Conservation (phyloP, 2,329 filamentous ascomycete genomes). For the Aspergillus niger region DNA sequence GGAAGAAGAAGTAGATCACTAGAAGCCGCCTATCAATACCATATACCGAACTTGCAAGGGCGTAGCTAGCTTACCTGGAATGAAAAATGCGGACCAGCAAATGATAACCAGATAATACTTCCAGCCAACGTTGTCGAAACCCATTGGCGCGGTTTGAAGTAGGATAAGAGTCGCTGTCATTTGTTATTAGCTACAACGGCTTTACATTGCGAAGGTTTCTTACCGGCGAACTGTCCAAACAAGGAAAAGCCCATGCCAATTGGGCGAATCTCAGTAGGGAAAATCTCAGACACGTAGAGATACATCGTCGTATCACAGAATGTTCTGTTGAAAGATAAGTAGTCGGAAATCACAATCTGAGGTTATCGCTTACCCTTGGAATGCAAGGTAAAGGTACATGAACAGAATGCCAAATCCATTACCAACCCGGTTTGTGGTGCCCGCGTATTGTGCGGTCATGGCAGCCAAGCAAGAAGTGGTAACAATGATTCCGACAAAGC, state of each 20-base stretch:
- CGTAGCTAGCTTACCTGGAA: constrained; percentile 34
- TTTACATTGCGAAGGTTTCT: not conserved
- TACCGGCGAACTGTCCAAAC: constrained; percentile 52
- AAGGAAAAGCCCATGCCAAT: constrained; percentile 57
- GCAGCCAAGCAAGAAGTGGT: constrained; percentile 45
- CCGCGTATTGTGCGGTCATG: constrained; percentile 41
- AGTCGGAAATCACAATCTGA: too few species aligned
- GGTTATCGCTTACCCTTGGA: constrained; percentile 44
- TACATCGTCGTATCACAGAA: constrained; percentile 53
- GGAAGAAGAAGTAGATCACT: constrained; percentile 50
- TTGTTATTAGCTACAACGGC: not conserved
- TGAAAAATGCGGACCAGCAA: constrained; percentile 46
- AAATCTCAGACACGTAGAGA: constrained; percentile 50
- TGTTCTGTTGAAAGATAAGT: constrained; percentile 30
- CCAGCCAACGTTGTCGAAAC: constrained; percentile 51
- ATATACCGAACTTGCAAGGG: not conserved
- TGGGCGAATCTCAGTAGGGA: constrained; percentile 53
- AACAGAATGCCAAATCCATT: constrained; percentile 46
- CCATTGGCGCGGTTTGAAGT: constrained; percentile 50
- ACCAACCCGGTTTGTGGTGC: constrained; percentile 44
- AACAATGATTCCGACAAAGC: constrained; percentile 44
- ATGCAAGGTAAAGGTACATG: constrained; percentile 51
- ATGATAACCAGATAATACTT: constrained; percentile 55
- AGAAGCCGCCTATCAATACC: constrained; percentile 8
- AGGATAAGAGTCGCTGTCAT: constrained; percentile 49